Conservation (phyloP, 306 rosid genomes). For the Canavalia ensiformis region DNA sequence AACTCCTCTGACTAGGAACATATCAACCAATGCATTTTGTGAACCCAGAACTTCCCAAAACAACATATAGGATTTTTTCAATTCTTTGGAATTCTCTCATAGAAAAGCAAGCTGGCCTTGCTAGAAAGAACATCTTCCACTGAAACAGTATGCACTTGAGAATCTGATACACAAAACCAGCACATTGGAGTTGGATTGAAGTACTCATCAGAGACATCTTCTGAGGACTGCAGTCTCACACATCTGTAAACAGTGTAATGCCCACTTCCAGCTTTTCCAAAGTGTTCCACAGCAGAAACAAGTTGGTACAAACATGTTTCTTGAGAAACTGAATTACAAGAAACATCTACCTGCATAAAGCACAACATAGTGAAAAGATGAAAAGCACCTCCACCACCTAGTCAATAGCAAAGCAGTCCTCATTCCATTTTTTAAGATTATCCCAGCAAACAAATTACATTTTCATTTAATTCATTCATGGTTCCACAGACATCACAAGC, state of each 20-base stretch:
- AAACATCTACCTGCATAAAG: constrained; percentile 59
- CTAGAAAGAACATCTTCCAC: constrained; percentile 76
- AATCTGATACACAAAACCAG: constrained; percentile 92
- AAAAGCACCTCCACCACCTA: background rate
- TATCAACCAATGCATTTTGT: constrained; percentile 1
- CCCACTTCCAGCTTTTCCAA: constrained; percentile 84
- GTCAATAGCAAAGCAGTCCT: background rate
- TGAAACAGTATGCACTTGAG: constrained; percentile 75
- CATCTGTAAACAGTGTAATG: constrained; percentile 95
- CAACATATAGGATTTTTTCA: constrained; percentile 32
- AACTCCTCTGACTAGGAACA: constrained; percentile 34
- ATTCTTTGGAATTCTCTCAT: constrained; percentile 66
- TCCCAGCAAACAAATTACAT: constrained; percentile 7
- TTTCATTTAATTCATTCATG: constrained; percentile 2
- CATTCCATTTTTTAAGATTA: constrained; percentile 1
- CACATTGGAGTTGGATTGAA: constrained; percentile 43
- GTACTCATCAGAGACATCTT: constrained; percentile 39
- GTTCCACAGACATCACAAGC: background rate
- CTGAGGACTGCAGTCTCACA: constrained; percentile 49
- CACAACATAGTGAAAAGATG: background rate
- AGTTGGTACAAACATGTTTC: constrained; percentile 69
- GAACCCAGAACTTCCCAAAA: constrained; percentile 25
- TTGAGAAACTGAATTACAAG: constrained; percentile 47
- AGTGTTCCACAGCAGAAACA: constrained; percentile 88
- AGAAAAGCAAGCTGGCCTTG: constrained; percentile 95